Evolutionary conservation across 805 yeast genomes (phyloP).

Genomic region (Brettanomyces bruxellensis): DNA sequence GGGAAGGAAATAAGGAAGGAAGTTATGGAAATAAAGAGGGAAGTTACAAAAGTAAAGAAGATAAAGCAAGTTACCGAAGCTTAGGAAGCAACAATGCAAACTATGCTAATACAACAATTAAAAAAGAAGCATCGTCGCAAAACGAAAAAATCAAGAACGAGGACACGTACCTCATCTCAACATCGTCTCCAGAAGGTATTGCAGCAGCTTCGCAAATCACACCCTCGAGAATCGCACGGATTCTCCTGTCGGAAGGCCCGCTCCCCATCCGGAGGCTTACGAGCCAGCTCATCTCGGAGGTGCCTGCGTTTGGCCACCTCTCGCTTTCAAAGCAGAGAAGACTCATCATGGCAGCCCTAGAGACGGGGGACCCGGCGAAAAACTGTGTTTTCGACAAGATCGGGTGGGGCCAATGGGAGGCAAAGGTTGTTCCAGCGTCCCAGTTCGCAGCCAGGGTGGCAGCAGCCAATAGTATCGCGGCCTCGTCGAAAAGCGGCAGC

Average conservation of each 20-base stretch:
- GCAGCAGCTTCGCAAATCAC: constrained; percentile 84
- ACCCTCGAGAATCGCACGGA: constrained; percentile 61
- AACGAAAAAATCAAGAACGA: constrained; percentile 9
- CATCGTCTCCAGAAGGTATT: constrained; percentile 80
- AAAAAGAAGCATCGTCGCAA: constrained; percentile 1
- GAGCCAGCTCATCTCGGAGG: constrained; percentile 61
- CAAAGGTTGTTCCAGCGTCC: constrained; percentile 34
- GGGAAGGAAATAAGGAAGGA: too few species aligned
- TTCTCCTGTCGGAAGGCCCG: constrained; percentile 72
- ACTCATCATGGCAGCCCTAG: constrained; percentile 82
- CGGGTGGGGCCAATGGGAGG: constrained; percentile 99
- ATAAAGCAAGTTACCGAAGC: neutral
- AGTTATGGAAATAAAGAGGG: too few species aligned
- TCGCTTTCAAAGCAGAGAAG: constrained; percentile 85
- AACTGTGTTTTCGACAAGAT: constrained; percentile 79
- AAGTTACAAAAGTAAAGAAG: too few species aligned
- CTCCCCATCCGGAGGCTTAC: constrained; percentile 87
- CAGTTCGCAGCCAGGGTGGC: constrained; percentile 16
- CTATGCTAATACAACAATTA: neutral
- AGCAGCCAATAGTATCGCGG: constrained; percentile 1
- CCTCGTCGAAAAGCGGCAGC: neutral
- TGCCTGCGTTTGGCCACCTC: constrained; percentile 69
- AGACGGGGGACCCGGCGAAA: constrained; percentile 52
- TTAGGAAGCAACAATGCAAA: neutral
- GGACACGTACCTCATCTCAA: constrained; percentile 36